Percentiles rank a stretch among this genome's conserved stretches.
Conservation (phyloP, 169 alveolate genomes). For the Cryptosporidium muris region DNA sequence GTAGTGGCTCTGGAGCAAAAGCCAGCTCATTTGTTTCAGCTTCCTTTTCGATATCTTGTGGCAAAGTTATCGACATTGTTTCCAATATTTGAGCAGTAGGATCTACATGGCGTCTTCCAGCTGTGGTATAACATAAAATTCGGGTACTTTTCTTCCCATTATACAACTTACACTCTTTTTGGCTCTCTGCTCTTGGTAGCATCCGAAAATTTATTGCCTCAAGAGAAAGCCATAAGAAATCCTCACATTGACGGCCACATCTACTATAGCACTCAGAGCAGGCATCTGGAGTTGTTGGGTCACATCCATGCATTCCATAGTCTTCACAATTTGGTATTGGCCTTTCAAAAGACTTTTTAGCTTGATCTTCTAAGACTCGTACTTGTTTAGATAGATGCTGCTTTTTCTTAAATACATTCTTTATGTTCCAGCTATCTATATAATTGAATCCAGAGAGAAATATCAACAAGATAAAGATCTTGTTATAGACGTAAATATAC, state of each 20-base stretch:
- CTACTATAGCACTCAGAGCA: slow-evolving; percentile 65
- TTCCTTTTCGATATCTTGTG: slow-evolving; percentile 23
- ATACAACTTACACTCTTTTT: slow-evolving; percentile 66
- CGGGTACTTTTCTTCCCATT: slow-evolving; percentile 60
- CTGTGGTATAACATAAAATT: slow-evolving; percentile 55
- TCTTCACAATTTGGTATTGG: slow-evolving; percentile 71
- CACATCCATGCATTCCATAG: slow-evolving; percentile 68
- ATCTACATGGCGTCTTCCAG: slow-evolving; percentile 70
- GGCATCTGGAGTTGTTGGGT: slow-evolving; percentile 70
- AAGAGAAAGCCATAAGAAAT: slow-evolving; percentile 55
- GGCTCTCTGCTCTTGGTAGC: slow-evolving; percentile 71
- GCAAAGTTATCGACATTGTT: slow-evolving; percentile 62
- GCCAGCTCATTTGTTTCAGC: not conserved
- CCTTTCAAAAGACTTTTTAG: slow-evolving; percentile 57
- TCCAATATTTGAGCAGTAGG: slow-evolving; percentile 63
- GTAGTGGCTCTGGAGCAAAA: slow-evolving; percentile 10
- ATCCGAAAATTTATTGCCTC: slow-evolving; percentile 66
- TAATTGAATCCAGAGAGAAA: no score
- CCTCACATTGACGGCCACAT: slow-evolving; percentile 69
- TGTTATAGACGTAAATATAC: slow-evolving; percentile 16
- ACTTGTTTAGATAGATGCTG: slow-evolving; percentile 28
- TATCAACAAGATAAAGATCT: slow-evolving; percentile 23
- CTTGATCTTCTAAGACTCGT: slow-evolving; percentile 54
- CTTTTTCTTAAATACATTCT: slow-evolving; percentile 9
- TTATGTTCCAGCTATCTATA: slow-evolving; percentile 33